phyloP scores from a whole-genome alignment of 441 rosid genomes.

The Corymbia calophylla region DNA sequence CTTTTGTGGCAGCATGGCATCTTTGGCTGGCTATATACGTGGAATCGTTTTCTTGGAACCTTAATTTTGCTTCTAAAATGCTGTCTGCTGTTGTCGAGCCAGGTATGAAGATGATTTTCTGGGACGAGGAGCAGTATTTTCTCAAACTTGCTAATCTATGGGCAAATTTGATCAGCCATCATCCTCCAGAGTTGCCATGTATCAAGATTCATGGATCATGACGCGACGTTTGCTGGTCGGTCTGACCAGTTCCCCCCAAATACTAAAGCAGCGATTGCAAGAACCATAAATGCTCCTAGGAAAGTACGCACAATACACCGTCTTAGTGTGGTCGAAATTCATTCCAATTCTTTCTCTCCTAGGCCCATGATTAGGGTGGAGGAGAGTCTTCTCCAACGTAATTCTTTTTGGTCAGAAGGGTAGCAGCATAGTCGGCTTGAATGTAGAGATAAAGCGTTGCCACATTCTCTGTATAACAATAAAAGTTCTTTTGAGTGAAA shows the following conservation, averaged over 20 bases:
- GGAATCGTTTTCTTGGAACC: neutral
- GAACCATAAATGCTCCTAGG: neutral
- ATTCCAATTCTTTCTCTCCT: neutral
- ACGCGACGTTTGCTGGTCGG: neutral
- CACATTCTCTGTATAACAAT: neutral
- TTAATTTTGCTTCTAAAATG: neutral
- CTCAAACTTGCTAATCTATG: slow-evolving; percentile 57
- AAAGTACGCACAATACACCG: neutral
- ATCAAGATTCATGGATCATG: slow-evolving; percentile 9
- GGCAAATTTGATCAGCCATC: slow-evolving; percentile 41
- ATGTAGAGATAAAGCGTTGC: neutral
- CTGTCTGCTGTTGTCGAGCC: slow-evolving; percentile 7
- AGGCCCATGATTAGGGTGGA: neutral
- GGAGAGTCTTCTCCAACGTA: neutral
- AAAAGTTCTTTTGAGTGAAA: neutral
- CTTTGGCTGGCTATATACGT: neutral
- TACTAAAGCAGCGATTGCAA: neutral
- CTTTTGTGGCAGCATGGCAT: neutral
- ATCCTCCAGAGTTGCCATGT: slow-evolving; percentile 41
- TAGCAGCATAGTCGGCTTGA: neutral
- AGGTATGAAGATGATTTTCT: slow-evolving; percentile 54
- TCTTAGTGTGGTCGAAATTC: neutral
- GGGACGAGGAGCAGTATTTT: slow-evolving; percentile 48
- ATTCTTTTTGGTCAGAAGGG: neutral
- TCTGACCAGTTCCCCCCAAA: neutral